phyloP scores from a whole-genome alignment of 345 rosid species.

The Erucastrum elatum region DNA sequence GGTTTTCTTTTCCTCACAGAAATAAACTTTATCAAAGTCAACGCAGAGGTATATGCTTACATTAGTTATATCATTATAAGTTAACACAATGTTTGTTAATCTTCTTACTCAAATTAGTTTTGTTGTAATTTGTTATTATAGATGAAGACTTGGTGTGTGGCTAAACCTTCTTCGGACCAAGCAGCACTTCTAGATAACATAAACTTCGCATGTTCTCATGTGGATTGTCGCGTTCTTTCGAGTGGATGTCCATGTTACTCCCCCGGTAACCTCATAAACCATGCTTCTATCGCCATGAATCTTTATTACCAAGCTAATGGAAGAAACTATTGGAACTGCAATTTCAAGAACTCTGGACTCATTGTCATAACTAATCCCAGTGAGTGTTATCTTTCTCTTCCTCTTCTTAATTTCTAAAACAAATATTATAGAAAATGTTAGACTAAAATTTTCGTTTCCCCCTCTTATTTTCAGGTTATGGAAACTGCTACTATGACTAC shows the following conservation, averaged over 20 bases:
- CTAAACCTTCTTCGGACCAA: conserved; percentile 68
- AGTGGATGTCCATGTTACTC: conserved; percentile 56
- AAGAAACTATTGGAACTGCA: conserved; percentile 65
- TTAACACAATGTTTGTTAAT: not conserved
- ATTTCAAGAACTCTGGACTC: conserved; percentile 63
- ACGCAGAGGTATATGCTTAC: conserved; percentile 46
- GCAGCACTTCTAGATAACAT: conserved; percentile 52
- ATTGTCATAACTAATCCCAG: conserved; percentile 66
- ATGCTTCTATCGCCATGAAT: conserved; percentile 73
- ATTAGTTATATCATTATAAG: not conserved
- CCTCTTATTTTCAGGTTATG: conserved; percentile 46
- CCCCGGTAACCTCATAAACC: conserved; percentile 58
- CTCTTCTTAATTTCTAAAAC: not conserved
- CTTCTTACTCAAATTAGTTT: not conserved
- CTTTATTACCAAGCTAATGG: conserved; percentile 69
- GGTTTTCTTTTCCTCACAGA: conserved; percentile 30
- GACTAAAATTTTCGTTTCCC: not conserved
- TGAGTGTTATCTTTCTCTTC: conserved; percentile 24
- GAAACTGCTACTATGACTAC: conserved; percentile 48
- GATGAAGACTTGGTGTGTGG: conserved; percentile 69
- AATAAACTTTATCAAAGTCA: conserved; percentile 34
- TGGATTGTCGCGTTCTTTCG: conserved; percentile 52
- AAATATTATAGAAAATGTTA: not conserved
- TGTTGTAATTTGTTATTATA: not conserved
- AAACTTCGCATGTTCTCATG: conserved; percentile 60